Percentiles rank a stretch among this genome's conserved stretches.
These are phyloP conservation scores for Clathrospora elynae DNA, from an alignment of 2,329 filamentous ascomycete genomes.

Conservation along the genomic window DNA sequence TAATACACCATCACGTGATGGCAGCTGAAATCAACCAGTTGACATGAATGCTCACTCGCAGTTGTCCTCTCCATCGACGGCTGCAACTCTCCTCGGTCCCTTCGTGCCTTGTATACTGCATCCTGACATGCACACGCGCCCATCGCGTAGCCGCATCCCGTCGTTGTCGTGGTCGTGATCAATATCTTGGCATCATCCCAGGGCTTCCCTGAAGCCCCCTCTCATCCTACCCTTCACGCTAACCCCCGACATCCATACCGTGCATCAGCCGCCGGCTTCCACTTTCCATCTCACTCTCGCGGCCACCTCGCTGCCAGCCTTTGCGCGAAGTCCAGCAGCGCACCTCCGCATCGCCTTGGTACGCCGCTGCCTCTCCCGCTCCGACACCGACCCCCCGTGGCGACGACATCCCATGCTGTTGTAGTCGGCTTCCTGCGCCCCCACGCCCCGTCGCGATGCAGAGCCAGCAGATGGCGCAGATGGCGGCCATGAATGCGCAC, in stretches of 20 bases:
- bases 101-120: too few relatives aligned
- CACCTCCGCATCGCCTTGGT: constrained; percentile 18
- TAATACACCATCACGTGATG: constrained; percentile 19
- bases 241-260: constrained; percentile 18
- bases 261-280: constrained; percentile 26
- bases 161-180: constrained; percentile 20
- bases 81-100: too few relatives aligned
- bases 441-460: constrained; percentile 38
- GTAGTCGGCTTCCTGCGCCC: constrained; percentile 31
- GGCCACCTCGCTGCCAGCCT: constrained; percentile 10
- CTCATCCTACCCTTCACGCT: constrained; percentile 19
- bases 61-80: too few relatives aligned
- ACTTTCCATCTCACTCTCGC: constrained; percentile 19
- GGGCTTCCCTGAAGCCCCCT: constrained; percentile 15
- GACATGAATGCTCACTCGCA: too few relatives aligned
- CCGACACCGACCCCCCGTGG: constrained; percentile 25
- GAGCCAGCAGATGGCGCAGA: constrained; percentile 63
- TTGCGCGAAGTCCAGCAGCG: constrained; percentile 3
- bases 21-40: too few relatives aligned
- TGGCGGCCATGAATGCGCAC: constrained; percentile 68
- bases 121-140: constrained; percentile 10
- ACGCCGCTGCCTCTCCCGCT: constrained; percentile 23
- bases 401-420: constrained; percentile 42
- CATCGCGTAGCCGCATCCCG: constrained; percentile 12
- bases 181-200: constrained; percentile 14